These are phyloP conservation scores for Phialophora expanda DNA, from an alignment of 2,329 filamentous ascomycete species.

Conservation along the genomic window DNA sequence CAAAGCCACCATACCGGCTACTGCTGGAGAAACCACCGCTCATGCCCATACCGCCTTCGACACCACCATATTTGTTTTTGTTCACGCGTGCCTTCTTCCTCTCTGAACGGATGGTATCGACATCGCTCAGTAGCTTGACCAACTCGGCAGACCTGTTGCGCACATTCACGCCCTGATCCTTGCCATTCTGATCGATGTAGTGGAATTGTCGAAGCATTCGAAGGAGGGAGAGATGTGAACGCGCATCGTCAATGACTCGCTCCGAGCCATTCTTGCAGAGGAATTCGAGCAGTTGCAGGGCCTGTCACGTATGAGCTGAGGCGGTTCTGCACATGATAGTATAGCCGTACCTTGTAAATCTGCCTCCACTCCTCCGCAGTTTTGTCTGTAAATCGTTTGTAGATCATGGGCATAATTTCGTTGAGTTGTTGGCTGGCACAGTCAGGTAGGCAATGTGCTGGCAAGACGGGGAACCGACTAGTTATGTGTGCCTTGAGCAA, in stretches of 20 bases:
- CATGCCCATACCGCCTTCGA: constrained; percentile 76
- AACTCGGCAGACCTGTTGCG: constrained; percentile 96
- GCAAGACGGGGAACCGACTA: constrained; percentile 68
- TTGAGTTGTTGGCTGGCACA: constrained; percentile 79
- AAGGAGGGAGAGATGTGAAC: constrained; percentile 89
- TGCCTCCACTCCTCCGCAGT: constrained; percentile 97
- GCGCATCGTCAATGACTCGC: constrained; percentile 93
- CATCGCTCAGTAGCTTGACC: constrained; percentile 85
- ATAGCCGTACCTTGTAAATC: constrained; percentile 83
- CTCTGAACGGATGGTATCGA: constrained; percentile 60
- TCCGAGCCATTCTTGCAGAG: constrained; percentile 98
- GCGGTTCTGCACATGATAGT: neutral
- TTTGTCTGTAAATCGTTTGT: constrained; percentile 98
- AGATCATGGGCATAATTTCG: constrained; percentile 99
- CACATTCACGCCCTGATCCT: constrained; percentile 97
- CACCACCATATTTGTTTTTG: constrained; percentile 92
- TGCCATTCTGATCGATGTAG: constrained; percentile 93
- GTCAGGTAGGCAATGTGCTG: constrained; percentile 17
- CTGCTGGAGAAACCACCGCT: constrained; percentile 63
- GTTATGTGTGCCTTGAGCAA: constrained; percentile 95
- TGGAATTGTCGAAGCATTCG: constrained; percentile 99
- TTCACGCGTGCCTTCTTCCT: constrained; percentile 88
- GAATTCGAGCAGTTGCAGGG: constrained; percentile 91
- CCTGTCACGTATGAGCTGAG: constrained; percentile 47
- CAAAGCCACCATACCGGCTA: constrained; percentile 83